Base-by-base conservation (phyloP, 768 basidiomycete genomes). In the Rhodocollybia butyracea region DNA sequence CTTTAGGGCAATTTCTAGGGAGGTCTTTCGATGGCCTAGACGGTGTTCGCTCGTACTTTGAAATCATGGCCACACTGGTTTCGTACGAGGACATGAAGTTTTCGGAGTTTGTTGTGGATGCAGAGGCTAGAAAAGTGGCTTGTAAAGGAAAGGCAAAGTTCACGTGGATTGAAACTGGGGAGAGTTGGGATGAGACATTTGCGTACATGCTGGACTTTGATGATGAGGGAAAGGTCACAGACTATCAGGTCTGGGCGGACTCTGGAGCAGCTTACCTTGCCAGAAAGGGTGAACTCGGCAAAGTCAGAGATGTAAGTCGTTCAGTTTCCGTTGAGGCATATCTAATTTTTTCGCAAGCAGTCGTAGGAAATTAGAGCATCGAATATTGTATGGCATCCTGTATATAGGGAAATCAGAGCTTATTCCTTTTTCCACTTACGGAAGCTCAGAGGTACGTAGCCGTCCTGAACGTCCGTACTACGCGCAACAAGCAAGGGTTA, bases 181-280 rank as follows among this genome's bases (percentile, higher is more conserved):
- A 85, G 63, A 74, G 73, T 46, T 87, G 86, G 85, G 68, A 81
- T 26, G 86, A 87, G 70, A 75, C 72, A 15, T 88, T 87, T 60
- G 68, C 72, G 8, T 86, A 86, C 60, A 71, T 78, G 17, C 66
- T 87, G 58, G 81, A 82, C 63, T 86, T 86, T 63, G 84, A 85
- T 53, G 73, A 80, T 22, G 74, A 77, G 27, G 63, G 68, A 53
- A 85, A 80, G 66, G 70, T 88, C n/a, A 71, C 71, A 22, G 70
- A 75, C 40, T 85, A 84, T 73, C 80, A 87, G 62, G 76, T 87
- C 2, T 88, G 85, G 85, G 83, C 82, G 11, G 86, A 88, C 66
- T 81, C 84, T 6, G 85, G 83, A 11, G 80, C 84, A 5, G 77
- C 82, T 10, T 84, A 83, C 66, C 73, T 86, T 13, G 85, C 84